Evolutionary conservation across 257 asterid species (phyloP).

Genomic region (Solanum phureja): DNA sequence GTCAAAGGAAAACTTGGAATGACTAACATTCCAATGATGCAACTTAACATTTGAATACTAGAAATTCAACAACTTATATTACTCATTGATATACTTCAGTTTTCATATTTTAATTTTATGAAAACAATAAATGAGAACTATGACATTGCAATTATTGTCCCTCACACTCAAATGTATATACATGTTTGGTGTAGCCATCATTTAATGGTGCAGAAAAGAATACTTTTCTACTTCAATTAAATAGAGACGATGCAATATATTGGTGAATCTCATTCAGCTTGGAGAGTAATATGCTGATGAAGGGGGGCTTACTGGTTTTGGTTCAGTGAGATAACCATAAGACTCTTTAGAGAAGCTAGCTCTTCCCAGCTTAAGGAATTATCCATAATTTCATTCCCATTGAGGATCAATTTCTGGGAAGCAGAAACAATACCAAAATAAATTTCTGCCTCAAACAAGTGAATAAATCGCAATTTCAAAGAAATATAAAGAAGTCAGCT

Average conservation of each 20-base stretch:
- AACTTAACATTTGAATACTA: background rate
- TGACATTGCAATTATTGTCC: background rate
- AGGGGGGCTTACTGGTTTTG: conserved; percentile 43
- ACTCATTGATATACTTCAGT: background rate
- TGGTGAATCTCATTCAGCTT: background rate
- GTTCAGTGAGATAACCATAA: conserved; percentile 45
- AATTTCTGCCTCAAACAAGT: background rate
- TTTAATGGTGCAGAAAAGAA: background rate
- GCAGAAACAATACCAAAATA: background rate
- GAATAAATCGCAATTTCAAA: conserved; percentile 1
- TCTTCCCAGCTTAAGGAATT: conserved; percentile 71
- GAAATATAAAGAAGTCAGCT: conserved; percentile 1
- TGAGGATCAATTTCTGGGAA: conserved; percentile 59
- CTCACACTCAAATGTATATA: background rate
- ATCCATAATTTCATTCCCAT: conserved; percentile 44
- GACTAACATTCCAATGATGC: background rate
- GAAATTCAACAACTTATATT: background rate
- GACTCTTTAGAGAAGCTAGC: conserved; percentile 51
- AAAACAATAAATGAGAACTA: background rate
- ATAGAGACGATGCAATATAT: background rate
- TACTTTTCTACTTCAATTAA: background rate
- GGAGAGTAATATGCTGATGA: background rate
- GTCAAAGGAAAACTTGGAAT: background rate
- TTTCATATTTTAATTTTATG: background rate
- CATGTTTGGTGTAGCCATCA: background rate